phyloP scores from a whole-genome alignment of 345 rosid species.

The Eucalyptus globulus region DNA sequence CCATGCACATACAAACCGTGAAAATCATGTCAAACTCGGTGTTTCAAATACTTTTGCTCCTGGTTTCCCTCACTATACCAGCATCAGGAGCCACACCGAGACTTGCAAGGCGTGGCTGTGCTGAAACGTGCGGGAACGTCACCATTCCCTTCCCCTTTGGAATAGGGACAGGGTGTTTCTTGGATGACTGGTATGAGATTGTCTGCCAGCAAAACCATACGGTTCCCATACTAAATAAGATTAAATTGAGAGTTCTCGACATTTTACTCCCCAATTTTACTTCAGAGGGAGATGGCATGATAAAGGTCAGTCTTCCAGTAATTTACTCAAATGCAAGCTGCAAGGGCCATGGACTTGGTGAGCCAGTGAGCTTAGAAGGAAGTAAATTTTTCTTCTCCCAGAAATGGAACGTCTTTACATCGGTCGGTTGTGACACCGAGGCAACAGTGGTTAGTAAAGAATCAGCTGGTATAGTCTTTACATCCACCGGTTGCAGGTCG shows the following conservation, averaged over 20 bases:
- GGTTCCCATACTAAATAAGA: not conserved
- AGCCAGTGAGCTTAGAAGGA: not conserved
- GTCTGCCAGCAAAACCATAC: not conserved
- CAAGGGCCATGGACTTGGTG: no score
- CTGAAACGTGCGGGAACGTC: not conserved
- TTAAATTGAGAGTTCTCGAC: not conserved
- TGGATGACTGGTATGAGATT: not conserved
- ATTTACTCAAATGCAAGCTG: not conserved
- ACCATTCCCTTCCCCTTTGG: not conserved
- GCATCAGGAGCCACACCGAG: not conserved
- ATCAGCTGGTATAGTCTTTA: not conserved
- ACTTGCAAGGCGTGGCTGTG: not conserved
- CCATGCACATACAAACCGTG: not conserved
- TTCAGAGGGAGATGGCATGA: not conserved
- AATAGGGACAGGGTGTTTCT: not conserved
- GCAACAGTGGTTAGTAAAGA: not conserved
- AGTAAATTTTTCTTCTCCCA: not conserved
- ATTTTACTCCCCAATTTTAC: not conserved
- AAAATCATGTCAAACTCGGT: not conserved
- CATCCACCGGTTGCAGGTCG: not conserved
- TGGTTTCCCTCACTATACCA: not conserved
- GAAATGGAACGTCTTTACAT: not conserved
- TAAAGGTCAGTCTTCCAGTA: not conserved
- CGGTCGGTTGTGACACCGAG: not conserved
- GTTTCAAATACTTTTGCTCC: not conserved